A percentile compares a stretch with the other conserved stretches of the same genome.
phyloP scores from a whole-genome alignment of 1,284 basidiomycete species.

The Ustilago tritici region DNA sequence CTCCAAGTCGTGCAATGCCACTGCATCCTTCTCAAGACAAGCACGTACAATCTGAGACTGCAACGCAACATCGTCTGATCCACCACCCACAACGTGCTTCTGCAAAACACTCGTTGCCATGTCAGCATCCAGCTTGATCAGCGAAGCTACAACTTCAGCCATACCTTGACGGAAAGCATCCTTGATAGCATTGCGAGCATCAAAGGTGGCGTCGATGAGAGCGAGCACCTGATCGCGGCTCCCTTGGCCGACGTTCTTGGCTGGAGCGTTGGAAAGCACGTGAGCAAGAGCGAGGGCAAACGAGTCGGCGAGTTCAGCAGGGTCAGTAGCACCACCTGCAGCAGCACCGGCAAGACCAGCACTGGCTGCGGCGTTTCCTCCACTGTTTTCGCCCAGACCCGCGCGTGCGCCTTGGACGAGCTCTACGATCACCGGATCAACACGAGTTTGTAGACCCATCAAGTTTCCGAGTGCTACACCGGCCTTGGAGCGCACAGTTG shows the following conservation, averaged over 20 bases:
- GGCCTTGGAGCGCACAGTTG: constrained; percentile 83
- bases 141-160: constrained; percentile 76
- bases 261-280: constrained; percentile 78
- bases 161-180: constrained; percentile 77
- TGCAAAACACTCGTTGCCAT: constrained; percentile 29
- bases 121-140: constrained; percentile 74
- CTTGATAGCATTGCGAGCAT: constrained; percentile 59
- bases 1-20: constrained; percentile 38
- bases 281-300: constrained; percentile 81
- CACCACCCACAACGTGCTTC: constrained; percentile 31
- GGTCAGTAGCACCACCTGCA: constrained; percentile 25
- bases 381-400: constrained; percentile 72
- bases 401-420: constrained; percentile 73
- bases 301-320: constrained; percentile 74
- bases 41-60: constrained; percentile 43
- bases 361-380: constrained; percentile 9
- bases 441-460: constrained; percentile 77
- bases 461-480: constrained; percentile 87
- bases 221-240: constrained; percentile 80
- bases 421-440: constrained; percentile 83
- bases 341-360: constrained; percentile 36
- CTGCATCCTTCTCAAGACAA: constrained; percentile 35
- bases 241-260: constrained; percentile 81
- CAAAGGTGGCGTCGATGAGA: constrained; percentile 83
- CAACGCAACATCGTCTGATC: constrained; percentile 36